These are phyloP conservation scores for Parasitella parasitica DNA, from an alignment of 371 early-diverging fungal genomes.

Conservation along the genomic window DNA sequence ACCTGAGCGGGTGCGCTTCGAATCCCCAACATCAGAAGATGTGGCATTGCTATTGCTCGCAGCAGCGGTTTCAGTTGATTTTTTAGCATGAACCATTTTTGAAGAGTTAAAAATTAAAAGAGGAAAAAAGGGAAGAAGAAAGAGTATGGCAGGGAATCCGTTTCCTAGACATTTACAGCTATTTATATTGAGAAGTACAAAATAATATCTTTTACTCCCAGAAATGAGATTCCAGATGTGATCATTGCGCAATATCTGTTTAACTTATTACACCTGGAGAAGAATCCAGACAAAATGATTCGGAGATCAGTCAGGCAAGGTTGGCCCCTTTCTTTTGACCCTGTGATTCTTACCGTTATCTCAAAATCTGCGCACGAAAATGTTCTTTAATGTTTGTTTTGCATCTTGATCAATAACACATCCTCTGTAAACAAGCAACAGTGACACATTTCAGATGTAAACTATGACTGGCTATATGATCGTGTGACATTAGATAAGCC, in stretches of 20 bases:
- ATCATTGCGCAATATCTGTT: conserved; percentile 11
- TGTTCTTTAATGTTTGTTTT: neutral
- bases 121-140: neutral
- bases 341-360: no score
- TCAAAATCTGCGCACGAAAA: no score
- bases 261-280: neutral
- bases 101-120: neutral
- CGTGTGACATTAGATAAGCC: neutral
- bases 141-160: neutral
- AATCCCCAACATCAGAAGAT: neutral
- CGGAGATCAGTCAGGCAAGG: neutral
- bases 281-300: neutral
- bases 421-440: neutral
- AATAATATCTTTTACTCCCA: conserved; percentile 5
- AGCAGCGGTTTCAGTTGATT: neutral
- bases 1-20: conserved; percentile 17
- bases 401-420: neutral
- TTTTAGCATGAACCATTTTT: conserved; percentile 1
- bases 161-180: neutral
- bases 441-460: neutral
- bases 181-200: neutral
- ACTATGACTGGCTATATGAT: neutral
- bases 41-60: neutral
- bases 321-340: neutral
- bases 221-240: conserved; percentile 13